Evolutionary conservation across 2,329 filamentous ascomycete genomes (phyloP), one percentile per base, ranked within the genome.

Genomic region (Ilyonectria destructans): DNA sequence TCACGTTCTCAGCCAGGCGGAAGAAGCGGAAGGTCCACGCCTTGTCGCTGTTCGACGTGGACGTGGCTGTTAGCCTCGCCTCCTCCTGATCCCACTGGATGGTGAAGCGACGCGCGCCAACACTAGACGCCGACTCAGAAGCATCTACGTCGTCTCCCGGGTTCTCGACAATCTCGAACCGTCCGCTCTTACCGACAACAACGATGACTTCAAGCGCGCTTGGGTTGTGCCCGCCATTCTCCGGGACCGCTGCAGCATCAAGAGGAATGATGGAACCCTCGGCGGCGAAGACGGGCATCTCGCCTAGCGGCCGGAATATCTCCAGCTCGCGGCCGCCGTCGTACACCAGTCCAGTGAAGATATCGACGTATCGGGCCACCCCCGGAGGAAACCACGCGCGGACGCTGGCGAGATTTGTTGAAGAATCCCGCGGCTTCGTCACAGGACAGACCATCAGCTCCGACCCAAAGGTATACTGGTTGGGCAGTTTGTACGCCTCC

Each of bases 211-310:
- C 86, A 33, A 89, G 79, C 1, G 74, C 76, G 2, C 78, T 74
- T 0, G 87, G 87, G 55, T 86, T 87, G 1, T 77, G 74, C 1
- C 82, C 82, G 1, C 87, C 87, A 60, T 88, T 88, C 2, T 68
- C 71, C 0, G 85, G 84, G 2, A 77, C 77, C 1, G 10, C 12
- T 0, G 64, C 45, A 1, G 74, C 80, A 62, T 91, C 89, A 0
- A 91, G 78, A 0, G 89, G 86, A 8, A 91, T 80, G 62, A 91
- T 90, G 10, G 88, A 81, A 0, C 90, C 90, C 74, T 90, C 85
- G 0, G 78, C 78, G 2, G 87, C 84, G 15, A 91, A 79, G 0
- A 90, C 86, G 0, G 90, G 89, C 33, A 85, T 82, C 35, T 82
- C 77, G 19, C 83, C 71, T 0, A 91, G 78, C 0, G 80, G 77